A percentile compares a stretch with the other conserved stretches of the same genome.
Conservation (phyloP, 208 protist genomes). For the Trypanosoma brucei region DNA sequence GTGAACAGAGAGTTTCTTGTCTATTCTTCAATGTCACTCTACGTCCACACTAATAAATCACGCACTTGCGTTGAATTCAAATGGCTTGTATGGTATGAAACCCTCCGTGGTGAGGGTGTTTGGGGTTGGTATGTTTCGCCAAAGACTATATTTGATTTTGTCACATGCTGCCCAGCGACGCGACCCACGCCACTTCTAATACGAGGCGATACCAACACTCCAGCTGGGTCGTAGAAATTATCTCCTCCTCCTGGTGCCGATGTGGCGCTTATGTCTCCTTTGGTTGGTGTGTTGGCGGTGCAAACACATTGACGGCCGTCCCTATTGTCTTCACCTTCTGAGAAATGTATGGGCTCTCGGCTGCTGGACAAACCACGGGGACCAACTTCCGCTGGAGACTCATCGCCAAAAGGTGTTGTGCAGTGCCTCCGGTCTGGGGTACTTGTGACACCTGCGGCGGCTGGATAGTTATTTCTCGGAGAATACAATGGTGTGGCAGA, state of each 20-base stretch:
- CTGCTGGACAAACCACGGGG: too few relatives aligned
- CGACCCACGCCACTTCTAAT: slow-evolving; percentile 9
- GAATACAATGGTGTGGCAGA: background rate
- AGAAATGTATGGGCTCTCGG: background rate
- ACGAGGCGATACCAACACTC: background rate
- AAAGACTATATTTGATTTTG: slow-evolving; percentile 13
- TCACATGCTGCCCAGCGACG: slow-evolving; percentile 7
- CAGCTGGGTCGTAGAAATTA: too few relatives aligned
- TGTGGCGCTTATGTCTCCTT: too few relatives aligned
- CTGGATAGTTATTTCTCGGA: background rate
- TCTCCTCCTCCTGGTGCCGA: background rate
- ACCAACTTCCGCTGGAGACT: background rate
- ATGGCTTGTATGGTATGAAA: background rate
- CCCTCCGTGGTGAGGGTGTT: too few relatives aligned
- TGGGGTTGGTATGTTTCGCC: background rate
- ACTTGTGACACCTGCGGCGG: background rate
- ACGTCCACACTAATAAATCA: background rate
- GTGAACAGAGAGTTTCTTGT: background rate
- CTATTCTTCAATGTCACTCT: background rate
- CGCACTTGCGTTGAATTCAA: background rate
- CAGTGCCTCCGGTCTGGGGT: background rate
- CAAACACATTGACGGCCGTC: background rate
- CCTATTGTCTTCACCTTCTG: background rate
- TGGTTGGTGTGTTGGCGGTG: background rate
- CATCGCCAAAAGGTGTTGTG: background rate